phyloP scores from a whole-genome alignment of 345 rosid species.

The Noccaea caerulescens region DNA sequence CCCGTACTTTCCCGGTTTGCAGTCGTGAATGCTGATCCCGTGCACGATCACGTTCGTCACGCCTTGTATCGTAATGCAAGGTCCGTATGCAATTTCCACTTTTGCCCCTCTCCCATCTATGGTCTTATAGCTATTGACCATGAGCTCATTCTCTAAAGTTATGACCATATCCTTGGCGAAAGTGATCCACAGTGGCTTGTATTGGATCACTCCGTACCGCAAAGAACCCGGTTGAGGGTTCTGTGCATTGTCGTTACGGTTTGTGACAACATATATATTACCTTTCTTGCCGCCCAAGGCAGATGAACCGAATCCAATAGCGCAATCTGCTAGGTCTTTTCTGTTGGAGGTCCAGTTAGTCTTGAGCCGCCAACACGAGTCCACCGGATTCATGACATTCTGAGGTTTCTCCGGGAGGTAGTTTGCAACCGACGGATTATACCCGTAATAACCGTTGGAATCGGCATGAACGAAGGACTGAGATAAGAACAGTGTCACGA shows the following conservation, averaged over 20 bases:
- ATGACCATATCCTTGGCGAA: constrained; percentile 82
- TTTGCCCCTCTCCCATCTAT: constrained; percentile 85
- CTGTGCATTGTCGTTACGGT: constrained; percentile 61
- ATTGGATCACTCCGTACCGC: constrained; percentile 55
- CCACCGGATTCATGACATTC: constrained; percentile 61
- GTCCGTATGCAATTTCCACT: constrained; percentile 82
- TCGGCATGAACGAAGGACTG: constrained; percentile 29
- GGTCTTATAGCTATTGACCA: constrained; percentile 81
- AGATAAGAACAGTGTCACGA: constrained; percentile 23
- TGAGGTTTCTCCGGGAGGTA: constrained; percentile 41
- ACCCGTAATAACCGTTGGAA: constrained; percentile 39
- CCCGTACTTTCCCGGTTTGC: constrained; percentile 62
- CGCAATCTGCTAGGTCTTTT: constrained; percentile 69
- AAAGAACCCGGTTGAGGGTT: constrained; percentile 80
- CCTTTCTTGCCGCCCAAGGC: constrained; percentile 86
- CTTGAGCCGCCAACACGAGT: constrained; percentile 78
- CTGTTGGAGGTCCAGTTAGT: constrained; percentile 74
- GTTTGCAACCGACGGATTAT: constrained; percentile 32
- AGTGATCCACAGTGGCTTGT: constrained; percentile 75
- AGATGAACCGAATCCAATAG: constrained; percentile 74
- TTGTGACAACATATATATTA: constrained; percentile 63
- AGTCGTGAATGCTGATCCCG: constrained; percentile 82
- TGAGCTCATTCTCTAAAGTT: constrained; percentile 73
- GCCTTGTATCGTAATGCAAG: constrained; percentile 74
- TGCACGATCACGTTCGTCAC: constrained; percentile 80